Evolutionary conservation across 805 yeast genomes (phyloP), one percentile per base, ranked within the genome.

Genomic region (Wickerhamiella vanderwaltii): DNA sequence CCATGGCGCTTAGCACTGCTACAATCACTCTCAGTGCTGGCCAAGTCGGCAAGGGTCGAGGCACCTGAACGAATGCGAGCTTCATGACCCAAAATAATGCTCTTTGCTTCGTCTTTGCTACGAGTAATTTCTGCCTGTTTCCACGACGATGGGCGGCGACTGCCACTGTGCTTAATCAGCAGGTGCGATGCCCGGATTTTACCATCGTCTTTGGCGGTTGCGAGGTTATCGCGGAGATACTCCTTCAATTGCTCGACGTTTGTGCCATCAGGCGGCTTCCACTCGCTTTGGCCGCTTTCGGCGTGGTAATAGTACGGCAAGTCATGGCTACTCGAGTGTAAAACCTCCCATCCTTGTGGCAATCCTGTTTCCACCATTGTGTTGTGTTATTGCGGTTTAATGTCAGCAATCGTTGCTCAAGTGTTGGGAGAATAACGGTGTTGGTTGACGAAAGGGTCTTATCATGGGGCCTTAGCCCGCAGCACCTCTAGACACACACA

Each of bases 141-240:
- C 93, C 96, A 91, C 17, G 95, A 83, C 9, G 86, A 74, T 6
- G 98, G 97, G 51, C 94, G 75, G 50, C 98, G 73, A 12, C 87
- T 77, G 41, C 75, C 88, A 35, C 62, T 65, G 60, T 87, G 95
- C 59, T 91, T 91, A 48, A 88, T 69, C 37, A 91, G 66, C 35
- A 91, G 64, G 58, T 91, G 98, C 40, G 80, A 69, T 13, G 81
- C 87, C 46, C 88, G 72, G 17, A 91, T 77, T 52, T 81, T 76
- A 33, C 75, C 72, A 32, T 56, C 53, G 28, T 42, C 45, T 39
- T 51, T 48, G n/a, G n/a, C n/a, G 35, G 45, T 35, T 13, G 49
- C 45, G 19, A 41, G 43, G 41, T 58, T 45, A 50, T 61, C 24
- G 16, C 38, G 44, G 54, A 83, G 61, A 61, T 82, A 83, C 12